Evolutionary conservation across 164 flowering plant genomes (phyloP), one percentile per base, ranked within the genome.

Genomic region (Umbellularia californica): DNA sequence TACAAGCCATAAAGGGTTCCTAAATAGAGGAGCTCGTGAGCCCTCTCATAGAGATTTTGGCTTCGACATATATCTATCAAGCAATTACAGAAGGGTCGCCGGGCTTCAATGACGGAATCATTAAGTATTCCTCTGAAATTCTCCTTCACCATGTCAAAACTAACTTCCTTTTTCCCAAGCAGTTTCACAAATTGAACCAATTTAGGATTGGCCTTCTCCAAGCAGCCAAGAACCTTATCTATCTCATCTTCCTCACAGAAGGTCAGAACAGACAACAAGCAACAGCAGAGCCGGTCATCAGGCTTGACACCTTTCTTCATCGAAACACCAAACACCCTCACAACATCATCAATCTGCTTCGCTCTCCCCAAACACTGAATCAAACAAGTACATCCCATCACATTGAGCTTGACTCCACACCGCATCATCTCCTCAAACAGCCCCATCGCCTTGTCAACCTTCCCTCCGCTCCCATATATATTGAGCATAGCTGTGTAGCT

Each of bases 401-500:
- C 95, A 82, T 94, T 92, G 30, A 90, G 82, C 77, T 79, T 76
- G 74, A 94, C 81, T 41, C 89, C 89, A 23, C 27, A 20, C 19
- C 47, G 10, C 69, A 79, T 77, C 92, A 96, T 91, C 75, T 94
- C 97, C 14, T 88, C 87, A 58, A 94, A 94, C 83, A 94, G 70
- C 47, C 47, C 70, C 89, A 90, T 81, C 51, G 98, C 97, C 77
- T 84, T 88, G 3, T 89, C 93, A 25, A 83, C 95, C 58, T 91
- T 81, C 58, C 97, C 94, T 13, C 84, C 90, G 76, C 93, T 90
- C n/a, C 93, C 92, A 82, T 90, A 89, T 71, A 93, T 86, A 65
- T 91, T 95, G 4, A 95, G 79, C 99, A 95, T 90, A 1, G 97
- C 97, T 0, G 98, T 88, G 76, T 93, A 92, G 76, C 94, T 93